These are phyloP conservation scores for Dictyostelium firmibasis DNA, from an alignment of 78 protist species.

Conservation along the genomic window DNA sequence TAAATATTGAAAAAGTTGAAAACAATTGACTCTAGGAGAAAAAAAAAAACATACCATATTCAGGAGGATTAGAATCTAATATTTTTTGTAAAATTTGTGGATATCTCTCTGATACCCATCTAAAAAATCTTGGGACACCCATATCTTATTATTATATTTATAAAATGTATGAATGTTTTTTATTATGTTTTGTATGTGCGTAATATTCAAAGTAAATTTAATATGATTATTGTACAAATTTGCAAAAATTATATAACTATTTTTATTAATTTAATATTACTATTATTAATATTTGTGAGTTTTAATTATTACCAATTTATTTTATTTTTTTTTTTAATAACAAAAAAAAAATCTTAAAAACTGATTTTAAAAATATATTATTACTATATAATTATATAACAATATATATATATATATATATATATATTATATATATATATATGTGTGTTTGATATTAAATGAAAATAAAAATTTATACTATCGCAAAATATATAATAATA, in stretches of 20 bases:
- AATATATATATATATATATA: too few species aligned
- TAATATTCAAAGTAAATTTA: not conserved
- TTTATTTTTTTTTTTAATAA: not conserved
- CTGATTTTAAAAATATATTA: not conserved
- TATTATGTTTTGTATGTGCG: not conserved
- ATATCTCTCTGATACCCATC: constrained; percentile 94
- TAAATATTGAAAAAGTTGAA: too few species aligned
- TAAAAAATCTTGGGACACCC: constrained; percentile 94
- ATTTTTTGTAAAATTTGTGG: constrained; percentile 85
- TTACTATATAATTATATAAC: not conserved
- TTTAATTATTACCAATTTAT: not conserved
- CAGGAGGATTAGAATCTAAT: constrained; percentile 76
- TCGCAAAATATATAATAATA: not conserved
- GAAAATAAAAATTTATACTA: not conserved
- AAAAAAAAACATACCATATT: constrained; percentile 35
- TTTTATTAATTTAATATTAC: not conserved
- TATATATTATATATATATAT: too few species aligned
- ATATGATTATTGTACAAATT: not conserved
- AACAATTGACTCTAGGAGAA: too few species aligned
- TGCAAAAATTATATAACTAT: not conserved
- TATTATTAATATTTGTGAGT: not conserved
- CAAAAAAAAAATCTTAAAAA: not conserved
- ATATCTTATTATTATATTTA: constrained; percentile 13
- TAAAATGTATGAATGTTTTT: not conserved
- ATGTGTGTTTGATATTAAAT: too few species aligned